Conservation (phyloP, 768 basidiomycete species). For the Lactarius trivialis region DNA sequence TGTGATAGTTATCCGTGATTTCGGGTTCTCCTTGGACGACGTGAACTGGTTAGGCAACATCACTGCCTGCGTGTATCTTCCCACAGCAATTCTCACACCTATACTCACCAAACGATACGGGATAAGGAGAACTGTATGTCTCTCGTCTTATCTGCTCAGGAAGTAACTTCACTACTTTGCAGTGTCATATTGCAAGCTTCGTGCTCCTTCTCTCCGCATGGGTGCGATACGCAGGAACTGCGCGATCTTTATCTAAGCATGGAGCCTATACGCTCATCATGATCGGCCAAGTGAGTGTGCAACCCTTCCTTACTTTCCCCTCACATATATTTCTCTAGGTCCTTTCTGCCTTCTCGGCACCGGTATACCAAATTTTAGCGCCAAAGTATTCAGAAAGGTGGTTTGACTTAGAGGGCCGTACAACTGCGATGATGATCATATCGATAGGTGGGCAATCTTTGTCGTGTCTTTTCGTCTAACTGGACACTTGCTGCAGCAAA, state of each 20-base stretch:
- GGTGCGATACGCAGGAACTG: slow-evolving; percentile 71
- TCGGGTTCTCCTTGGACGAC: slow-evolving; percentile 59
- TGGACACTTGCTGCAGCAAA: slow-evolving; percentile 42
- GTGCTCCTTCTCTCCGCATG: slow-evolving; percentile 58
- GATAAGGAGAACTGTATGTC: slow-evolving; percentile 55
- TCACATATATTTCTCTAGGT: slow-evolving; percentile 34
- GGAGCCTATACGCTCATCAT: slow-evolving; percentile 62
- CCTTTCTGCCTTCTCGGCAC: slow-evolving; percentile 58
- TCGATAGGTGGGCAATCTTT: slow-evolving; percentile 33
- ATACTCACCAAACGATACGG: slow-evolving; percentile 52
- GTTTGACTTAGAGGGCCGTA: slow-evolving; percentile 72
- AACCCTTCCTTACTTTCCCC: background rate
- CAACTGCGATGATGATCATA: slow-evolving; percentile 64
- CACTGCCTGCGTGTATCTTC: slow-evolving; percentile 54
- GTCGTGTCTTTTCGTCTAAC: background rate
- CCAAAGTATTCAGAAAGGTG: slow-evolving; percentile 79
- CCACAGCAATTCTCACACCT: slow-evolving; percentile 54
- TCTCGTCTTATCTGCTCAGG: background rate
- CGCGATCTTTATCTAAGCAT: slow-evolving; percentile 41
- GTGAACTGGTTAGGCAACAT: slow-evolving; percentile 82
- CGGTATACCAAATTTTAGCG: slow-evolving; percentile 69
- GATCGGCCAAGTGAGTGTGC: slow-evolving; percentile 52
- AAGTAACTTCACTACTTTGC: background rate
- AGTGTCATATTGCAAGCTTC: slow-evolving; percentile 58
- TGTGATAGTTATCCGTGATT: slow-evolving; percentile 48